A percentile compares a stretch with the other conserved stretches of the same genome.
Evolutionary conservation across 495 filamentous ascomycete genomes (phyloP).

Genomic region (Aspergillus sclerotioniger): DNA sequence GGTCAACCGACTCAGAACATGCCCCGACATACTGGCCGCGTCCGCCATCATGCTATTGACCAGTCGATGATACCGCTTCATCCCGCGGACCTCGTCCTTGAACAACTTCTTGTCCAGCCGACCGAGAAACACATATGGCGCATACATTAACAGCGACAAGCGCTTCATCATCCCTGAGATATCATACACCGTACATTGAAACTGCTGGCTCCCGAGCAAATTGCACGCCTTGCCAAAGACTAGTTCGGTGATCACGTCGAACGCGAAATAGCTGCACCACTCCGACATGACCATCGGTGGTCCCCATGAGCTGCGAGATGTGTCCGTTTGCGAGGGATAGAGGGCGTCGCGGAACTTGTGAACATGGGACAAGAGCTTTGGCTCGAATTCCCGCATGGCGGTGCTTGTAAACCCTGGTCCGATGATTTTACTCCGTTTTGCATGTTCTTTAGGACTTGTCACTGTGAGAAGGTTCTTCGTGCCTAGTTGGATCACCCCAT

Average conservation of each 20-base stretch:
- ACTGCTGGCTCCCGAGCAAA: slow-evolving; percentile 1
- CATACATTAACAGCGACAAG: slow-evolving; percentile 4
- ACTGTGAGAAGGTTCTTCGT: slow-evolving; percentile 6
- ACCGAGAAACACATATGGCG: slow-evolving; percentile 3
- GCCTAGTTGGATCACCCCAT: background rate
- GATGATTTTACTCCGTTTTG: slow-evolving; percentile 8
- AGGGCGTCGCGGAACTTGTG: slow-evolving; percentile 3
- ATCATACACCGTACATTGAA: slow-evolving; percentile 1
- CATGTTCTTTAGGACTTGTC: slow-evolving; percentile 8
- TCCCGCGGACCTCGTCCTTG: background rate
- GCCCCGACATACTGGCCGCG: slow-evolving; percentile 1
- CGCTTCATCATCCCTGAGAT: slow-evolving; percentile 7
- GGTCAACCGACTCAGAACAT: slow-evolving; percentile 6
- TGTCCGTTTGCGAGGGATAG: background rate
- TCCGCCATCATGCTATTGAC: slow-evolving; percentile 1
- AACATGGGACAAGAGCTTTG: slow-evolving; percentile 8
- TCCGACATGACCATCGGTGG: slow-evolving; percentile 28
- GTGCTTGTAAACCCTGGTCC: slow-evolving; percentile 8
- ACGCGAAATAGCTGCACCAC: slow-evolving; percentile 33
- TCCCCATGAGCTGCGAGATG: slow-evolving; percentile 2
- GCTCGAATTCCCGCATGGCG: slow-evolving; percentile 7
- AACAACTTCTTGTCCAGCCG: slow-evolving; percentile 3
- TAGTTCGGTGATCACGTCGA: slow-evolving; percentile 17
- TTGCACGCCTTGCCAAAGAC: slow-evolving; percentile 8
- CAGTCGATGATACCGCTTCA: slow-evolving; percentile 7